Base-by-base conservation (phyloP, 2,329 filamentous ascomycete genomes). In the Coleophoma eucalyptorum region DNA sequence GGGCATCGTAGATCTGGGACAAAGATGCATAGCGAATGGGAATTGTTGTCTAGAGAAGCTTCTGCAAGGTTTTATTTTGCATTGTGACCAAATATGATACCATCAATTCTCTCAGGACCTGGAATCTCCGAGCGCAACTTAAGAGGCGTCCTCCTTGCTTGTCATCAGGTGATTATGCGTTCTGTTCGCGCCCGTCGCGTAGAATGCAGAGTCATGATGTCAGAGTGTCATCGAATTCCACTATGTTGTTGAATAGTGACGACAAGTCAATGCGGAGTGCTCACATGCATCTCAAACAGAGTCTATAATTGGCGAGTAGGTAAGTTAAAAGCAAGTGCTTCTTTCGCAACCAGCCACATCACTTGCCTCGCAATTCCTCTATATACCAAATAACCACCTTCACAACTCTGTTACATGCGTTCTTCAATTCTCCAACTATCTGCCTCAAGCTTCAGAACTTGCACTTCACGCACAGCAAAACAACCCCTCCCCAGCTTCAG, bases 391-490 rank as follows among this genome's bases (percentile, higher is more conserved):
- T n/a, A 21, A 21, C 19, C n/a, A 44, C 31, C 19, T 44, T 8
- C 5, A 15, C n/a, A 11, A 26, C 19, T 31, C 4, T 31, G 7
- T 43, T 40, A 48, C 18, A 51, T 51, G 50, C 46, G 41, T 50
- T 45, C 49, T 20, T 53, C 46, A 53, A 26, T 51, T 38, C 20
- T 51, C 20, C 16, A 37, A 19, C 19, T 40, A 6, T 32, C 16
- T 15, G 2, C 26, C 26, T 35, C 42, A 46, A 13, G 26, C 41
- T 34, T 35, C 4, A 20, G 47, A 43, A 49, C 47, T 49, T 49
- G 37, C 43, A 50, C 42, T n/a, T 4, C n/a, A 26, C 31, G 31
- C 33, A 38, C 42, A 12, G 13, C 10, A n/a, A 50, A 46, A 35
- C n/a, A 8, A 32, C 31, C 12, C 15, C 37, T 32, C 32, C 15